phyloP scores from a whole-genome alignment of 2,329 filamentous ascomycete genomes.

The Exophiala spinifera region DNA sequence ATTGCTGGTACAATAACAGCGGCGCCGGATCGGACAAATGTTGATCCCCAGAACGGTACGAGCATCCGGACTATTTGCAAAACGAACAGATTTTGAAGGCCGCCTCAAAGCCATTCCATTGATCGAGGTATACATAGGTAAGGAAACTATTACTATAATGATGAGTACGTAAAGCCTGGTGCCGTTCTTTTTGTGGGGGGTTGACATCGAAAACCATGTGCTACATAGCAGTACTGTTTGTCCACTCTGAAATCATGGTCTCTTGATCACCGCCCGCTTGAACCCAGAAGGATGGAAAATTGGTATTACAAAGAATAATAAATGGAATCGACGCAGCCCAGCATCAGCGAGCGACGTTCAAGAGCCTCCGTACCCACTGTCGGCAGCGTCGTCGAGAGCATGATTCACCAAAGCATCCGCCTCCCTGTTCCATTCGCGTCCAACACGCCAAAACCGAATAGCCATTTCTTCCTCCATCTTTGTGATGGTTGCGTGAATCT shows the following conservation, averaged over 20 bases:
- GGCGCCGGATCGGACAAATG: too few species aligned
- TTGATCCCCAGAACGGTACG: too few species aligned
- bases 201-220: neutral
- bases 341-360: neutral
- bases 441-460: constrained; percentile 51
- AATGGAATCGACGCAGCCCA: neutral
- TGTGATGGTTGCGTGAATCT: constrained; percentile 38
- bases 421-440: constrained; percentile 41
- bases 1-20: too few species aligned
- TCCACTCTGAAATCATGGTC: neutral
- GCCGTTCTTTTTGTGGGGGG: neutral
- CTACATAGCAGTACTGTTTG: neutral
- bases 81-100: too few species aligned
- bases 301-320: neutral
- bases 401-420: constrained; percentile 44
- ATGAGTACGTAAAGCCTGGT: neutral
- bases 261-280: neutral
- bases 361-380: constrained; percentile 19
- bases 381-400: constrained; percentile 19
- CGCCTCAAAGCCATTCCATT: too few species aligned
- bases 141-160: neutral
- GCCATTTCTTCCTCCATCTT: constrained; percentile 39
- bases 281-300: neutral
- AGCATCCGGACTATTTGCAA: too few species aligned
- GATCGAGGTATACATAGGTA: neutral